Conservation (phyloP, 2,329 filamentous ascomycete genomes). For the Monilinia aucupariae region DNA sequence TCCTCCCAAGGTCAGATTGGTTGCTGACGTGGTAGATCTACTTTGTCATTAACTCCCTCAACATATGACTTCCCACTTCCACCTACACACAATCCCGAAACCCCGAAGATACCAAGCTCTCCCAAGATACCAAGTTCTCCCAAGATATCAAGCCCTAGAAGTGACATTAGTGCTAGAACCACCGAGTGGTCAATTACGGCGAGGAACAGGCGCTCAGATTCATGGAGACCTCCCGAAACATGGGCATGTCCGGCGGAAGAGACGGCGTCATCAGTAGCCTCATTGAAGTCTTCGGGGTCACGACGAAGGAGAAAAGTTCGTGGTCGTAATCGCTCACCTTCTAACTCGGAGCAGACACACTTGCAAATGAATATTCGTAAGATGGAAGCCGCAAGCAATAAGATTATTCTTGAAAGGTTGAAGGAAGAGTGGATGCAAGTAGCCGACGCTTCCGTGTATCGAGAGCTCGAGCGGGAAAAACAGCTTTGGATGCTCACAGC, state of each 20-base stretch:
- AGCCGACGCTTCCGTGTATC: conserved; percentile 44
- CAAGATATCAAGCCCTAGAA: background rate
- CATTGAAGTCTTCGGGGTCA: conserved; percentile 9
- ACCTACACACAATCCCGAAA: conserved; percentile 4
- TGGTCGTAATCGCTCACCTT: conserved; percentile 14
- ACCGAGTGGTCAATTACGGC: conserved; percentile 18
- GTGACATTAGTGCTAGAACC: conserved; percentile 16
- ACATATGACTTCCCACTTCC: conserved; percentile 29
- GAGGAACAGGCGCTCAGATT: conserved; percentile 15
- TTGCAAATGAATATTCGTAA: conserved; percentile 50
- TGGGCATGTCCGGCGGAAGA: conserved; percentile 20
- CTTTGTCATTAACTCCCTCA: conserved; percentile 18
- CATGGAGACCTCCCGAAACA: conserved; percentile 29
- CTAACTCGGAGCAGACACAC: conserved; percentile 30
- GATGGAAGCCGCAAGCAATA: conserved; percentile 49
- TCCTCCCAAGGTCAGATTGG: background rate
- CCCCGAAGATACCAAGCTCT: conserved; percentile 3
- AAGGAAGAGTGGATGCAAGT: conserved; percentile 46
- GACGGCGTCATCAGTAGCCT: conserved; percentile 6
- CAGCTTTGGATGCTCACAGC: conserved; percentile 58
- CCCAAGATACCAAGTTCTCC: conserved; percentile 9
- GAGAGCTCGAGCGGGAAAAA: conserved; percentile 49
- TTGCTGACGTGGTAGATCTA: conserved; percentile 13
- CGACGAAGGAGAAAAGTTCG: conserved; percentile 7
- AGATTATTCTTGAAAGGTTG: conserved; percentile 50